Evolutionary conservation across 2,329 filamentous ascomycete species (phyloP).

Genomic region (Aulographum hederae): DNA sequence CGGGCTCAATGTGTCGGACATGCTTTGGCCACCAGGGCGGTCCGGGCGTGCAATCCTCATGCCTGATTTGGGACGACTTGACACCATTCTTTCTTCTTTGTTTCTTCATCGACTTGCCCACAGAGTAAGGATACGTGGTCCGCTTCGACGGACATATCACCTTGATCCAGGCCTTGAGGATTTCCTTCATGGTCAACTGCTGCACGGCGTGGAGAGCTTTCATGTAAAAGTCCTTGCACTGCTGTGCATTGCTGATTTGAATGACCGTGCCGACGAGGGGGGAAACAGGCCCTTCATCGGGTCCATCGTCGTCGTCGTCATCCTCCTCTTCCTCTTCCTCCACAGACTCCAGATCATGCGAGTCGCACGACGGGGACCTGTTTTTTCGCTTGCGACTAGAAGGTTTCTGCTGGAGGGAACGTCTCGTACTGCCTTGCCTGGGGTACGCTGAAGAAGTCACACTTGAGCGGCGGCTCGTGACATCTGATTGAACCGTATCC

Average conservation of each 20-base stretch:
- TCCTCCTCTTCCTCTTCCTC: slow-evolving; percentile 7
- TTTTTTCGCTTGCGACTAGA: slow-evolving; percentile 2
- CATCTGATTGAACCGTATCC: too few species aligned
- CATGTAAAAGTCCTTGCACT: slow-evolving; percentile 41
- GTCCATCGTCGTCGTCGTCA: slow-evolving; percentile 1
- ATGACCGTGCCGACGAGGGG: slow-evolving; percentile 13
- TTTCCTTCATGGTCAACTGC: slow-evolving; percentile 52
- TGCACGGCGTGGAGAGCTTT: slow-evolving; percentile 47
- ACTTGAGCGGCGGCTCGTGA: too few species aligned
- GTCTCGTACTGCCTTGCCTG: too few species aligned
- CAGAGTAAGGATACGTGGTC: slow-evolving; percentile 53
- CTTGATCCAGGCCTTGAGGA: slow-evolving; percentile 62
- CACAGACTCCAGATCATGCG: too few species aligned
- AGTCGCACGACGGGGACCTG: slow-evolving; percentile 2
- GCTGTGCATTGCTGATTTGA: slow-evolving; percentile 33
- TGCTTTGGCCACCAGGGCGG: slow-evolving; percentile 19
- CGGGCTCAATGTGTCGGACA: slow-evolving; percentile 53
- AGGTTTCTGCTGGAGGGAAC: too few species aligned
- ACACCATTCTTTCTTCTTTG: too few species aligned
- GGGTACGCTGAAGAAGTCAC: too few species aligned
- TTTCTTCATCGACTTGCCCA: slow-evolving; percentile 37
- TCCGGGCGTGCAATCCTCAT: too few species aligned
- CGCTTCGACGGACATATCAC: slow-evolving; percentile 62
- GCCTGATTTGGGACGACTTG: too few species aligned
- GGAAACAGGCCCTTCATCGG: slow-evolving; percentile 1